Conservation (phyloP, 2,329 filamentous ascomycete species). For the Monosporascus sp. region DNA sequence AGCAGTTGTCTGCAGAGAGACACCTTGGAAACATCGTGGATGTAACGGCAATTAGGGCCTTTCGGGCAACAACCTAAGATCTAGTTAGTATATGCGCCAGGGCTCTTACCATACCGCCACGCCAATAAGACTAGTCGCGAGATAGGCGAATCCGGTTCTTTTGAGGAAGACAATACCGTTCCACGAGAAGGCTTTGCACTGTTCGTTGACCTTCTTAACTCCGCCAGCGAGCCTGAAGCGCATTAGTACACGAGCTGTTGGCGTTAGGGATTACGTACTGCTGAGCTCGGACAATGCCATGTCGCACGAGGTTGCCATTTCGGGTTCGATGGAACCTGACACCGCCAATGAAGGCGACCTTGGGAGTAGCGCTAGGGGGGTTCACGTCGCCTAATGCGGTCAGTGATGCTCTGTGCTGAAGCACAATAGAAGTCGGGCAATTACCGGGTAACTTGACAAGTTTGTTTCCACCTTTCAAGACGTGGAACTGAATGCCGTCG, state of each 20-base stretch:
- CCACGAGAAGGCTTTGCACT: slow-evolving; percentile 67
- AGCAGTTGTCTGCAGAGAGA: slow-evolving; percentile 87
- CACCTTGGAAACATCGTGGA: slow-evolving; percentile 81
- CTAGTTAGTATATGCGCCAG: slow-evolving; percentile 36
- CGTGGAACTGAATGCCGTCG: slow-evolving; percentile 66
- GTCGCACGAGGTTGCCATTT: slow-evolving; percentile 77
- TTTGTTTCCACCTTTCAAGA: slow-evolving; percentile 76
- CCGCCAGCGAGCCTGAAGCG: slow-evolving; percentile 44
- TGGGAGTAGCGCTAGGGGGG: slow-evolving; percentile 64
- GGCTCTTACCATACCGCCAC: slow-evolving; percentile 35
- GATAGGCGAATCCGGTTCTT: slow-evolving; percentile 23
- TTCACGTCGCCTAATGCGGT: slow-evolving; percentile 48
- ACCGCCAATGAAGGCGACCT: slow-evolving; percentile 64
- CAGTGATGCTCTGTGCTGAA: slow-evolving; percentile 9
- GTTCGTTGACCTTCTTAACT: slow-evolving; percentile 64
- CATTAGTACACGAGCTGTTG: slow-evolving; percentile 14
- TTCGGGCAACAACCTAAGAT: slow-evolving; percentile 73
- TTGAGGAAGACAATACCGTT: slow-evolving; percentile 56
- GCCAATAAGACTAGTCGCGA: slow-evolving; percentile 24
- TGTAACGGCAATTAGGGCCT: slow-evolving; percentile 72
- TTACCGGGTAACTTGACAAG: slow-evolving; percentile 67
- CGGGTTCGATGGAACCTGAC: slow-evolving; percentile 83
- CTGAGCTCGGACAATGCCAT: slow-evolving; percentile 68
- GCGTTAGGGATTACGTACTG: slow-evolving; percentile 51
- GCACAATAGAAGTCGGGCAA: slow-evolving; percentile 25